phyloP scores from a whole-genome alignment of 2,329 filamentous ascomycete genomes.

The Exophiala bonariae region DNA sequence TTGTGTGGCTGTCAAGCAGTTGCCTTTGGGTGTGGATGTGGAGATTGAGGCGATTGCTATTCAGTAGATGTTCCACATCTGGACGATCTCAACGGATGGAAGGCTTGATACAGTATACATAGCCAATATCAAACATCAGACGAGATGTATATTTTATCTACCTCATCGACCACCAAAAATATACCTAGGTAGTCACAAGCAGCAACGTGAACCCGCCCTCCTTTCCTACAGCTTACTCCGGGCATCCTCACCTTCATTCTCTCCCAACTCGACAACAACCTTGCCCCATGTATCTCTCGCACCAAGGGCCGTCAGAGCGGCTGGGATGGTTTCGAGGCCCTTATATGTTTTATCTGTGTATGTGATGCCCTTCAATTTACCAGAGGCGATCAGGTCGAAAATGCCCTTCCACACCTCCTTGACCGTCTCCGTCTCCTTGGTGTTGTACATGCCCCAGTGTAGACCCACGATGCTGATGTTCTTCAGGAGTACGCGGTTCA shows the following conservation, averaged over 20 bases:
- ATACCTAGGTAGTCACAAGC: too few species aligned
- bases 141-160: too few species aligned
- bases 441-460: slow-evolving; percentile 83
- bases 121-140: too few species aligned
- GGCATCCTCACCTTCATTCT: slow-evolving; percentile 60
- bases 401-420: slow-evolving; percentile 78
- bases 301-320: slow-evolving; percentile 74
- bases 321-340: slow-evolving; percentile 75
- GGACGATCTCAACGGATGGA: too few species aligned
- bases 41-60: slow-evolving; percentile 67
- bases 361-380: slow-evolving; percentile 78
- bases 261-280: slow-evolving; percentile 83
- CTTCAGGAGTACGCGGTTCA: slow-evolving; percentile 91
- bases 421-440: slow-evolving; percentile 70
- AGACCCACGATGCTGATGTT: slow-evolving; percentile 88
- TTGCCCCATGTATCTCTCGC: slow-evolving; percentile 90
- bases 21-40: slow-evolving; percentile 63
- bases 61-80: slow-evolving; percentile 35
- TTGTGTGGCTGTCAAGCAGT: slow-evolving; percentile 63
- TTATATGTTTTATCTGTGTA: slow-evolving; percentile 81
- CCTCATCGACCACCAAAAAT: neutral
- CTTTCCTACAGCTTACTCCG: slow-evolving; percentile 36
- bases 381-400: slow-evolving; percentile 71
- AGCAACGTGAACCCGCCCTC: too few species aligned
- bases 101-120: too few species aligned